phyloP scores from a whole-genome alignment of 306 rosid species.

The Lablab purpureus region DNA sequence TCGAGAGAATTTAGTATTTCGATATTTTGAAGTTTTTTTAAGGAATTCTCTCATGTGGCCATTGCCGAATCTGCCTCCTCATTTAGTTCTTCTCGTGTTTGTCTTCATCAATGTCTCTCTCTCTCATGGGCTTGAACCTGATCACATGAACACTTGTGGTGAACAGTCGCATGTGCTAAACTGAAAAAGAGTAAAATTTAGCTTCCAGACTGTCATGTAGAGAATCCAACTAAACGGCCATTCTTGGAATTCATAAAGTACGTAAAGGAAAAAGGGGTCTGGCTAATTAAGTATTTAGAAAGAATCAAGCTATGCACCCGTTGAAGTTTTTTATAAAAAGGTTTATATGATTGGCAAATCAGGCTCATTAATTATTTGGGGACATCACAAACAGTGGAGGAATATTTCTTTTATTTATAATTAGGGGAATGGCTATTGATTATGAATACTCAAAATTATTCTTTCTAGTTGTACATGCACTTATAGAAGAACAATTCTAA shows the following conservation, averaged over 20 bases:
- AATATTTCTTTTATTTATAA: neutral
- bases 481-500: neutral
- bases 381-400: neutral
- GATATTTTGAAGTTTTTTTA: conserved; percentile 20
- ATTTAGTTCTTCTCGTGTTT: conserved; percentile 37
- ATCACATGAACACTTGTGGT: conserved; percentile 43
- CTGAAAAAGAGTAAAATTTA: conserved; percentile 16
- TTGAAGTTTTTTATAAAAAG: conserved; percentile 6
- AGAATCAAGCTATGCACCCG: neutral
- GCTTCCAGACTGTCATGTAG: conserved; percentile 32
- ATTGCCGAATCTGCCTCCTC: conserved; percentile 37
- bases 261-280: neutral
- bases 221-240: conserved; percentile 16
- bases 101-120: conserved; percentile 44
- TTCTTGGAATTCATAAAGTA: conserved; percentile 17
- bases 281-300: neutral
- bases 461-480: neutral
- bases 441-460: neutral
- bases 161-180: conserved; percentile 34
- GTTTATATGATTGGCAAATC: neutral
- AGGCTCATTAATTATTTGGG: neutral
- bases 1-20: neutral
- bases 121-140: conserved; percentile 41
- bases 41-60: conserved; percentile 40
- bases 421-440: neutral